Evolutionary conservation across 208 protist species (phyloP).

Genomic region (Endotrypanum monterogeii): DNA sequence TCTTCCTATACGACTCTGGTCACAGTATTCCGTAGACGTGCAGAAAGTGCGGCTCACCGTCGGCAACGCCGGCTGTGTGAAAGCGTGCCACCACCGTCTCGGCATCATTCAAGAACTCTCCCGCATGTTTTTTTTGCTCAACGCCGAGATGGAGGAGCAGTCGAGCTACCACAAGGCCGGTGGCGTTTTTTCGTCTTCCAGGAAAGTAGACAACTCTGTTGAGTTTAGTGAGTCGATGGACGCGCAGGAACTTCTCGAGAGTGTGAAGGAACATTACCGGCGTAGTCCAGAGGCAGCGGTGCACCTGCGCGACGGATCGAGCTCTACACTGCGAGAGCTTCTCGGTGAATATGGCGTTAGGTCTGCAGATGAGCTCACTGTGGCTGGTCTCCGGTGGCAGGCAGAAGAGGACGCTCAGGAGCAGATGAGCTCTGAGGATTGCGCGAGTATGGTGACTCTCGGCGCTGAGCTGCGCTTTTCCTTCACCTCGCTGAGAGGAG

Average conservation of each 20-base stretch:
- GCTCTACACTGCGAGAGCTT: constrained; percentile 77
- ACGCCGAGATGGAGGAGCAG: constrained; percentile 86
- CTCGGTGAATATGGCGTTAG: constrained; percentile 58
- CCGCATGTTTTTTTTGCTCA: constrained; percentile 92
- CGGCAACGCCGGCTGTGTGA: constrained; percentile 69
- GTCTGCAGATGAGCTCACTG: constrained; percentile 64
- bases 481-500: constrained; percentile 69
- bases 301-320: constrained; percentile 53
- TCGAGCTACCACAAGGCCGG: constrained; percentile 76
- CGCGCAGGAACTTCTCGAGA: constrained; percentile 82
- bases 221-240: constrained; percentile 66
- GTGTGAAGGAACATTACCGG: constrained; percentile 71
- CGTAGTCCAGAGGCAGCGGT: constrained; percentile 59
- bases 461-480: constrained; percentile 84
- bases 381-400: constrained; percentile 89
- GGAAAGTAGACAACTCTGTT: constrained; percentile 88
- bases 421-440: constrained; percentile 31
- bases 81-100: constrained; percentile 84
- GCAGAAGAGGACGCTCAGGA: constrained; percentile 30
- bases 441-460: constrained; percentile 39
- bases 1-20: constrained; percentile 50
- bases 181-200: constrained; percentile 81
- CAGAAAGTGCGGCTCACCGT: constrained; percentile 75
- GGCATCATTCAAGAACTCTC: constrained; percentile 93
- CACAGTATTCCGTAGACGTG: constrained; percentile 72